Evolutionary conservation across 345 rosid species (phyloP), one percentile per base, ranked within the genome.

Genomic region (Salix dunnii): DNA sequence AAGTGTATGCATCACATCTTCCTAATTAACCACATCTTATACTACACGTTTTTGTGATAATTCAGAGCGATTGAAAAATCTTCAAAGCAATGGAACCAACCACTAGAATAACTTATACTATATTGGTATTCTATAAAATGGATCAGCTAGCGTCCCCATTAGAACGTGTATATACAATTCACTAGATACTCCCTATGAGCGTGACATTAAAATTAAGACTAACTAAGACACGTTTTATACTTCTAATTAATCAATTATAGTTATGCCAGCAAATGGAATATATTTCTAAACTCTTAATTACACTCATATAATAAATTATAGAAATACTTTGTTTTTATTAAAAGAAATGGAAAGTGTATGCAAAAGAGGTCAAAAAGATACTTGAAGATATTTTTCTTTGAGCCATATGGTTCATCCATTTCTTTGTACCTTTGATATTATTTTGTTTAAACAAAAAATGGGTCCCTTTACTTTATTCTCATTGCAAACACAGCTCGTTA

Each of bases 351-450:
- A 35, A 49, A 5, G 51, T 14, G 51, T 14, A 1, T 46, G 51
- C 18, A 46, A 66, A 25, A 65, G 67, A 42, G 23, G 68, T 69
- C 48, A 63, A 77, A 70, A 77, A 33, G 23, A 46, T 23, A 48
- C 64, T 25, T 25, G 12, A 30, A 43, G 25, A 28, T 23, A 33
- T 66, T 74, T 31, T 49, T 30, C 25, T 53, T 67, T 36, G 17
- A 49, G 68, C 51, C 68, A 76, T 76, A 68, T 55, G 78, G 78
- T 76, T 68, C 71, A 27, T 49, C 71, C 78, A 76, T 35, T 75
- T 42, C 61, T 46, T 46, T 3, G 51, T 14, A 46, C 14, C 6
- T 0, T 14, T 1, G 16, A 11, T 40, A 9, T 40, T 40, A 43
- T 43, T 43, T 43, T 13, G 49, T 11, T 13, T 40, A 40, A 40